Evolutionary conservation across 2,329 filamentous ascomycete species (phyloP).

Genomic region (Neopestalotiopsis clavispora): DNA sequence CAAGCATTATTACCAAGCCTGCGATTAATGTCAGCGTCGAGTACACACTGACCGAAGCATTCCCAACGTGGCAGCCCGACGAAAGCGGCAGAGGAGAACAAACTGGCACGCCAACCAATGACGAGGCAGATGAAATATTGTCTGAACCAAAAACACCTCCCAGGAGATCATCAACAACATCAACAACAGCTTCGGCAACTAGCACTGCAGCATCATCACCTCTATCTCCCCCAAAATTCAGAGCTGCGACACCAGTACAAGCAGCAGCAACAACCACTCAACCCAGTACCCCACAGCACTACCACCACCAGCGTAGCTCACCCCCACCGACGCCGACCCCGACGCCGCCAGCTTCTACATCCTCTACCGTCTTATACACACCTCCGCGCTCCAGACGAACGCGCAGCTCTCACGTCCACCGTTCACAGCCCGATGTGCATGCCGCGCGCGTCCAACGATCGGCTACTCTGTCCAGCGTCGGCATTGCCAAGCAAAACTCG

Average conservation of each 20-base stretch:
- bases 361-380: neutral
- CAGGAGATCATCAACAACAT: too few species aligned
- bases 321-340: neutral
- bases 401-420: constrained; percentile 26
- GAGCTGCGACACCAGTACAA: neutral
- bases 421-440: constrained; percentile 45
- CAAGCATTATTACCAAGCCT: neutral
- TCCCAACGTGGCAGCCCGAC: constrained; percentile 22
- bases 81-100: neutral
- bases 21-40: constrained; percentile 23
- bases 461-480: constrained; percentile 39
- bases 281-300: neutral
- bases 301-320: constrained; percentile 1
- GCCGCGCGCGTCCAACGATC: constrained; percentile 53
- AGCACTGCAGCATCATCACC: constrained; percentile 2
- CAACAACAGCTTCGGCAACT: neutral
- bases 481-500: constrained; percentile 31
- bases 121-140: neutral
- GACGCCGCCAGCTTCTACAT: neutral
- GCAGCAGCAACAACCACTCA: neutral
- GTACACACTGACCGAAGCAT: constrained; percentile 30
- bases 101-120: constrained; percentile 2
- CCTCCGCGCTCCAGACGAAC: constrained; percentile 23
- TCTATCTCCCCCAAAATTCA: neutral
- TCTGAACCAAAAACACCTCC: neutral